phyloP scores from a whole-genome alignment of 495 filamentous ascomycete species.

The Stereocaulon alpinum region DNA sequence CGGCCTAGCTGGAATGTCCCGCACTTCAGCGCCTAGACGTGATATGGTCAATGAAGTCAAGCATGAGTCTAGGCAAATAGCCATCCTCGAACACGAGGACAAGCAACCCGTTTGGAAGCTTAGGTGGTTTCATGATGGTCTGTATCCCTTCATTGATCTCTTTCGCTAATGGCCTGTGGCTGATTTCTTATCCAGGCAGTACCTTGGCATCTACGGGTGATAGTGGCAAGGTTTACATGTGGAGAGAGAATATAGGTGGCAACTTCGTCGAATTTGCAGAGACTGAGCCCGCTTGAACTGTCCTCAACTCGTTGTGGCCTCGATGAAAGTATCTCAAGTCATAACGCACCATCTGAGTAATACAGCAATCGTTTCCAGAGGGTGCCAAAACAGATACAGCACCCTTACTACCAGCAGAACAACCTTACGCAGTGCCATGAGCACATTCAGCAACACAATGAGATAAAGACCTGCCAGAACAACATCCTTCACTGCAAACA shows the following conservation, averaged over 20 bases:
- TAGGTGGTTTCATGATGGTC: conserved; percentile 34
- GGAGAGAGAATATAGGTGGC: conserved; percentile 39
- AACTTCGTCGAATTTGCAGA: conserved; percentile 45
- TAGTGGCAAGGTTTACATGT: conserved; percentile 40
- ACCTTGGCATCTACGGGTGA: conserved; percentile 41
- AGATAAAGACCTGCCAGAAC: conserved; percentile 8
- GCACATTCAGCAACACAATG: not conserved
- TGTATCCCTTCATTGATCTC: not conserved
- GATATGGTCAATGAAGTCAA: conserved; percentile 33
- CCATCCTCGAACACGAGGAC: conserved; percentile 33
- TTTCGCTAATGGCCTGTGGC: not conserved
- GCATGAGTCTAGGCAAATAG: conserved; percentile 38
- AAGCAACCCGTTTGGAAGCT: conserved; percentile 29
- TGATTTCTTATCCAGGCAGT: conserved; percentile 30
- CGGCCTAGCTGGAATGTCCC: conserved; percentile 37
- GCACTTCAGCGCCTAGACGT: conserved; percentile 28
- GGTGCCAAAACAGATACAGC: conserved; percentile 9
- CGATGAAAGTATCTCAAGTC: not conserved
- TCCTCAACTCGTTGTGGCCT: not conserved
- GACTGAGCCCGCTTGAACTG: conserved; percentile 21
- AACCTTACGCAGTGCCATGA: conserved; percentile 1
- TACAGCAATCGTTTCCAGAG: not conserved
- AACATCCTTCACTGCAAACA: conserved; percentile 9
- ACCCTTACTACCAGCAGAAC: not conserved
- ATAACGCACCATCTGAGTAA: conserved; percentile 8